Evolutionary conservation across 768 basidiomycete genomes (phyloP), one percentile per base, ranked within the genome.

Genomic region (Leccinum imitatum): DNA sequence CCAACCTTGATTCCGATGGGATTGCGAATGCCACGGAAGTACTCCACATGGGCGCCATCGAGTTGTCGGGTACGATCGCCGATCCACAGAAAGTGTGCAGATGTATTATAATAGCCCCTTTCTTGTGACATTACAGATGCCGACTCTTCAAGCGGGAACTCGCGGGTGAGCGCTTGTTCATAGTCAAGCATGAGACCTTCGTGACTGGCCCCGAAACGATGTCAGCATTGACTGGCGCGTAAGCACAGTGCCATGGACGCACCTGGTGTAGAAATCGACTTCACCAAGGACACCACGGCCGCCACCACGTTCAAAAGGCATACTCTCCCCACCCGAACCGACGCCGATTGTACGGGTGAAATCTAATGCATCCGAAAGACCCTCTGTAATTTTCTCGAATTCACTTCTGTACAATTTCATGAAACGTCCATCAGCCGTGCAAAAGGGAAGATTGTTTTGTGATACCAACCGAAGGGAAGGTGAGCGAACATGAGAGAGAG

Each of bases 1-100:
- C 97, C 97, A 6, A 96, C 92, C 72, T 99, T 99, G 78, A 98
- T 84, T 2, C 97, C 97, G 60, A 97, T 92, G 2, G 94, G 94
- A 71, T 97, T 96, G 53, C 92, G 80, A 56, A 97, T 89, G 7
- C 94, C 93, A 58, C 91, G 80, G 76, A 95, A 95, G 73, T 95
- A 95, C 77, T 98, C 96, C 33, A 98, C 87, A 71, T 99, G 97
- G 4, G 95, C 97, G 7, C 95, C 94, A 50, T 86, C 84, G 0
- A 98, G 78, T 74, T 96, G 93, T 44, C 96, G 79, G 5, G 96
- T 99, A 54, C 96, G 85, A 75, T 99, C 97, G 0, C 96, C 96
- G 56, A 99, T 92, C 96, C 96, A 99, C 53, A 98, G 74, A 76
- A 97, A 96, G 72, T 95, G 95, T 8, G 93, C 91, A 3, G 93